Evolutionary conservation across 2,329 filamentous ascomycete genomes (phyloP).

Genomic region (Verticillium albo-atrum): DNA sequence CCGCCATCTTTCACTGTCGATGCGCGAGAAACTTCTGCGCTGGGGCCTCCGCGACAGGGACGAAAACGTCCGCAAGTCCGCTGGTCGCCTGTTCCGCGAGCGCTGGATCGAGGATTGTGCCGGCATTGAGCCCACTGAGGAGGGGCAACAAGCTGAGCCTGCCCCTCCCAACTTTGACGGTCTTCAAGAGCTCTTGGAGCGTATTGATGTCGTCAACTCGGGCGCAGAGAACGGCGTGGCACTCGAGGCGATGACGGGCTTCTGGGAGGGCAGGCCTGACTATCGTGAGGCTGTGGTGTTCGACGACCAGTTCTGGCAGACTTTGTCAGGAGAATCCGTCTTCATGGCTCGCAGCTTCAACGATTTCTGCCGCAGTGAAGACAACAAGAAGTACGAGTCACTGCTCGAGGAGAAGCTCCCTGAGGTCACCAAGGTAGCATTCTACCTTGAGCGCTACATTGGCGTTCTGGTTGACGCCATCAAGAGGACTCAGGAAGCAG

Average conservation of each 20-base stretch:
- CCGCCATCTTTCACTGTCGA: conserved; percentile 83
- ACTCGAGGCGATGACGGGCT: conserved; percentile 89
- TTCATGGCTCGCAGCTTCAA: conserved; percentile 94
- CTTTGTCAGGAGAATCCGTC: conserved; percentile 75
- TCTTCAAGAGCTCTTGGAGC: conserved; percentile 83
- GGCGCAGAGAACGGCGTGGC: conserved; percentile 87
- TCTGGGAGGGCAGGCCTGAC: conserved; percentile 90
- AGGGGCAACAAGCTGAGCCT: conserved; percentile 51
- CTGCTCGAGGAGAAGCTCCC: conserved; percentile 90
- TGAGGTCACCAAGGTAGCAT: conserved; percentile 87
- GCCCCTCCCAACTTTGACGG: conserved; percentile 72
- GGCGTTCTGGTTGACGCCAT: conserved; percentile 62
- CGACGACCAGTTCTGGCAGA: conserved; percentile 74
- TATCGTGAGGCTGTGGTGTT: conserved; percentile 71
- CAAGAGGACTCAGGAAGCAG: conserved; percentile 49
- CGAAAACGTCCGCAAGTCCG: conserved; percentile 88
- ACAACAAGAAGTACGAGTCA: conserved; percentile 68
- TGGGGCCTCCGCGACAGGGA: conserved; percentile 95
- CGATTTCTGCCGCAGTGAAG: conserved; percentile 77
- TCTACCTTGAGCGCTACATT: conserved; percentile 79
- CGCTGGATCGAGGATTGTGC: conserved; percentile 98
- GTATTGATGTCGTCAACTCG: conserved; percentile 89
- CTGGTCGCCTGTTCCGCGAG: conserved; percentile 84
- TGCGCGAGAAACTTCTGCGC: conserved; percentile 90
- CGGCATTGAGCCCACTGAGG: conserved; percentile 56